Conservation (phyloP, 2,329 filamentous ascomycete genomes). For the Aspergillus hiratsukae region DNA sequence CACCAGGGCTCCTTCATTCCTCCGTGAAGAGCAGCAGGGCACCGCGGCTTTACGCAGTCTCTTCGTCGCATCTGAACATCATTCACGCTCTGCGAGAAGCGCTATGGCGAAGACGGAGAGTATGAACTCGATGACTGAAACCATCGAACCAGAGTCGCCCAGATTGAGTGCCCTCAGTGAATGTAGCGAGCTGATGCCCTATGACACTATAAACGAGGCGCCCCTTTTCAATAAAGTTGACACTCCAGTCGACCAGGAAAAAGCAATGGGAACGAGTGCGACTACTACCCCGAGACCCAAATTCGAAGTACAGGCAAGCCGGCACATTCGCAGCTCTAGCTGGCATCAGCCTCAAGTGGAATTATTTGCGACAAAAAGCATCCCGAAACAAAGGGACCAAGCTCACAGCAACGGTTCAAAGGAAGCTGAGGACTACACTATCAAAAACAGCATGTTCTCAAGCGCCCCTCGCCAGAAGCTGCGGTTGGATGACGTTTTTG, state of each 20-base stretch:
- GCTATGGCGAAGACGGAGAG: conserved; percentile 33
- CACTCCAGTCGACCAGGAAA: conserved; percentile 24
- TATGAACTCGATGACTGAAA: conserved; percentile 32
- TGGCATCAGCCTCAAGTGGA: conserved; percentile 29
- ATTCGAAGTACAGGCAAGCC: conserved; percentile 13
- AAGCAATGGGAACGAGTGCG: conserved; percentile 8
- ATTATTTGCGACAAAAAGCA: conserved; percentile 10
- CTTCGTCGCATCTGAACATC: conserved; percentile 28
- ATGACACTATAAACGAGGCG: conserved; percentile 20
- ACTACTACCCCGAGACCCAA: conserved; percentile 16
- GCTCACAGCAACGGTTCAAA: conserved; percentile 19
- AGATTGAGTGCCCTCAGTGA: conserved; percentile 43
- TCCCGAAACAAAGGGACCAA: conserved; percentile 15
- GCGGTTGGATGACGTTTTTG: conserved; percentile 31
- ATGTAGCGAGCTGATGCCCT: conserved; percentile 39
- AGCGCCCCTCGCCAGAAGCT: conserved; percentile 23
- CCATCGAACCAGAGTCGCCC: conserved; percentile 33
- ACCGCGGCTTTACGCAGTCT: conserved; percentile 39
- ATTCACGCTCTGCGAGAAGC: conserved; percentile 23
- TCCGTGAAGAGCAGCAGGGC: conserved; percentile 32
- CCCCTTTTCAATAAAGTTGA: conserved; percentile 23
- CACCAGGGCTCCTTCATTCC: conserved; percentile 37
- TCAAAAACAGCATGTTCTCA: conserved; percentile 21
- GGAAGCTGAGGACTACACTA: conserved; percentile 16
- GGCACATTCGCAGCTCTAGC: conserved; percentile 24